These are phyloP conservation scores for Coffea humblotiana DNA, from an alignment of 305 asterid species.

Conservation along the genomic window DNA sequence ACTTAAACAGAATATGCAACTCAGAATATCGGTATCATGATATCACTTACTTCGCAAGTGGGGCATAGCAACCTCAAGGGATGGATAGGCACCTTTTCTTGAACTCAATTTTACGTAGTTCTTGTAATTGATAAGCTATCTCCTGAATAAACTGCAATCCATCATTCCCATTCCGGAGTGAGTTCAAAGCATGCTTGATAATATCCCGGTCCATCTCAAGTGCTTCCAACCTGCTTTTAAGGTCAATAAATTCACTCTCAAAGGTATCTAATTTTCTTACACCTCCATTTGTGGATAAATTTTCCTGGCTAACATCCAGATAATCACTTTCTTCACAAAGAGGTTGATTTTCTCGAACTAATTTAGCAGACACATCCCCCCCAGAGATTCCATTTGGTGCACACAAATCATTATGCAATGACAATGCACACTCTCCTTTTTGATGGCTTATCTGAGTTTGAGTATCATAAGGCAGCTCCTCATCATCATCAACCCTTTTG, in stretches of 20 bases:
- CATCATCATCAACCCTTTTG: constrained; percentile 17
- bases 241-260: constrained; percentile 37
- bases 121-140: constrained; percentile 47
- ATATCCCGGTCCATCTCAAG: constrained; percentile 45
- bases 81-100: constrained; percentile 32
- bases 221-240: constrained; percentile 42
- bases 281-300: constrained; percentile 23
- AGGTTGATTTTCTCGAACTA: constrained; percentile 28
- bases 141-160: constrained; percentile 44
- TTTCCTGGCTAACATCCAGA: constrained; percentile 16
- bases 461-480: constrained; percentile 6
- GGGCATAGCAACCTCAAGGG: constrained; percentile 18
- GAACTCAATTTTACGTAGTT: constrained; percentile 35
- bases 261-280: constrained; percentile 20
- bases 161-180: constrained; percentile 42
- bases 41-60: neutral
- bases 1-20: neutral
- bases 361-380: constrained; percentile 19
- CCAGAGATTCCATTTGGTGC: constrained; percentile 23
- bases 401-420: constrained; percentile 18
- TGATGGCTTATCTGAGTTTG: constrained; percentile 13
- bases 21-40: neutral
- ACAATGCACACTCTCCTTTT: constrained; percentile 17
- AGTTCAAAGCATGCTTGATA: constrained; percentile 41
- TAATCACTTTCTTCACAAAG: constrained; percentile 14